Base-by-base conservation (phyloP, 768 basidiomycete genomes). In the Punctularia strigosozonata region DNA sequence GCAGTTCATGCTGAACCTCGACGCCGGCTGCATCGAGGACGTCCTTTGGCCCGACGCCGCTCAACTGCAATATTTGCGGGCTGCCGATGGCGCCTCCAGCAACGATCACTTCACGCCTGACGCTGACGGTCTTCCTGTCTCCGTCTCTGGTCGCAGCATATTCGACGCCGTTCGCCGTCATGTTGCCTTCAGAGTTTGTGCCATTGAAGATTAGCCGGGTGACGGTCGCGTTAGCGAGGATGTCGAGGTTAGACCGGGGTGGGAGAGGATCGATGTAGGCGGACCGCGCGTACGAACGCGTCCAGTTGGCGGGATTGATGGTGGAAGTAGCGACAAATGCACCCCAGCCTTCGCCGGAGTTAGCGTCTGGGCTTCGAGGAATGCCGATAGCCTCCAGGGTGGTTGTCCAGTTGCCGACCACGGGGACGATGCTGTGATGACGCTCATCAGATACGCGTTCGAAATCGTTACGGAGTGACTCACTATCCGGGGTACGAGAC, bases 231-330 rank as follows among this genome's bases (percentile, higher is more conserved):
- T 72, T 70, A 6, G 71, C 60, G 18, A 83, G 62, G 43, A 85
- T 69, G 48, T 74, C 69, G 28, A 83, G 66, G 50, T 83, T 83
- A 39, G 65, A 41, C 31, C 78, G 70, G 17, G 74, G 68, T 0
- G 77, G 73, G 1, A 80, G 63, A 4, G 72, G 64, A 54, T 81
- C 80, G 53, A 79, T 80, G 31, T 43, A 80, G 3, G 64, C 70
- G 1, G 75, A 68, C 42, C 72, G 65, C n/a, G 77, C 64, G 57
- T 80, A 80, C 1, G 72, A 75, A 33, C 79, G 68, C 10, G 75
- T 77, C 61, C 69, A 72, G 57, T 78, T 80, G 20, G 61, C 40
- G 1, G 73, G 71, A 56, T 80, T 80, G 51, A 84, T 75, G 5
- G 67, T 62, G 4, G 41, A 19, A 15, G 35, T 17, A 14, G n/a